Percentiles rank a stretch among this genome's conserved stretches.
Evolutionary conservation across 1,139 yeast genomes (phyloP).

Genomic region (Tardiomyces depauwii): DNA sequence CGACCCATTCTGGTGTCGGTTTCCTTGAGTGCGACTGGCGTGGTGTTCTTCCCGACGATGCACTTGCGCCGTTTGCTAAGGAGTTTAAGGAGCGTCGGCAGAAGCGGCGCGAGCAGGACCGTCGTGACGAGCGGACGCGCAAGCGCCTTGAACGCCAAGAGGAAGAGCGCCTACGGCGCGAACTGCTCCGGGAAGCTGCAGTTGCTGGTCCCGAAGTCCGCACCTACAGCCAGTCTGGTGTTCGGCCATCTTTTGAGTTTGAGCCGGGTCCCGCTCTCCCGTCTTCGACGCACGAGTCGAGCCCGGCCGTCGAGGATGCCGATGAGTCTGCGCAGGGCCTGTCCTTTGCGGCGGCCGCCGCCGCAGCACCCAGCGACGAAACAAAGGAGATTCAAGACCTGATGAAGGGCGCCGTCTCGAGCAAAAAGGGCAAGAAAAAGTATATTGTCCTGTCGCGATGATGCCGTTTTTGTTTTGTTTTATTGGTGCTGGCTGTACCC

Average conservation of each 20-base stretch:
- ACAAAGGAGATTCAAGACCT: neutral
- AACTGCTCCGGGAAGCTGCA: constrained; percentile 16
- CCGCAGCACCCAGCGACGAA: neutral
- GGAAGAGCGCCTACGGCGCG: constrained; percentile 31
- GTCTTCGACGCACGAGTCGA: neutral
- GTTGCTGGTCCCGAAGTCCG: constrained; percentile 1
- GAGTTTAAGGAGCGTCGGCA: constrained; percentile 55
- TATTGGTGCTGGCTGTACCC: neutral
- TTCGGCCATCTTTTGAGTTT: neutral
- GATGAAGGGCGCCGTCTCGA: constrained; percentile 13
- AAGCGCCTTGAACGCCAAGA: constrained; percentile 49
- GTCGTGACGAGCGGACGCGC: constrained; percentile 56
- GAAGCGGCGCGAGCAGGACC: constrained; percentile 40
- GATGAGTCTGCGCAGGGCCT: neutral
- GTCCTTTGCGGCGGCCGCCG: constrained; percentile 2
- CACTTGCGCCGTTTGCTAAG: constrained; percentile 43
- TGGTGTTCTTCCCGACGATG: constrained; percentile 36
- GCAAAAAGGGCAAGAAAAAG: constrained; percentile 31
- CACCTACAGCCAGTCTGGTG: neutral
- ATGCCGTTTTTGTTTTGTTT: constrained; percentile 2
- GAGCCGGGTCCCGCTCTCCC: neutral
- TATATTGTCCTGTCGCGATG: constrained; percentile 21
- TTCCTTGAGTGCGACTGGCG: constrained; percentile 84
- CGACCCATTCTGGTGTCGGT: constrained; percentile 75
- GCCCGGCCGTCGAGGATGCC: neutral